Percentiles rank a stretch among this genome's conserved stretches.
phyloP scores from a whole-genome alignment of 805 yeast species.

The Saccharomycopsis fodiens region DNA sequence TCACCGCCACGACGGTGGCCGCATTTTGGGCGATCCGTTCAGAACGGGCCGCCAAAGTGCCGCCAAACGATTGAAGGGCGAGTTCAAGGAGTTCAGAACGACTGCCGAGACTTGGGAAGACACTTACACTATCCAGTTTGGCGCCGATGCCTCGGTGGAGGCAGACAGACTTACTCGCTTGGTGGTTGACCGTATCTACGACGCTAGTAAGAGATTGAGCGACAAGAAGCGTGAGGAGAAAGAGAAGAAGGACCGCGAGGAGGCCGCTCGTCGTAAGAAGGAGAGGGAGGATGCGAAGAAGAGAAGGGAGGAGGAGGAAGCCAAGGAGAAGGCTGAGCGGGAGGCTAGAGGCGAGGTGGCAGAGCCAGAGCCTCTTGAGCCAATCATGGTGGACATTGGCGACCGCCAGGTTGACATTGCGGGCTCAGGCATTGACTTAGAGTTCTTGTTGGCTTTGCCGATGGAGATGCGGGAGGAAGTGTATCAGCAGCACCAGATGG shows the following conservation, averaged over 20 bases:
- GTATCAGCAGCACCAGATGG: slow-evolving; percentile 73
- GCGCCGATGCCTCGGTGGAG: not conserved
- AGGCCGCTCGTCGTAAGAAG: slow-evolving; percentile 24
- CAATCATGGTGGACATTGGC: slow-evolving; percentile 65
- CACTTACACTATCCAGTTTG: not conserved
- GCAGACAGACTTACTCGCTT: slow-evolving; percentile 30
- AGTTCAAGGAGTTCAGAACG: slow-evolving; percentile 3
- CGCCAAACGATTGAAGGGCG: not conserved
- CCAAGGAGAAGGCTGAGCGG: slow-evolving; percentile 23
- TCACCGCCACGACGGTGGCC: not conserved
- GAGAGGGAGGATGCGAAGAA: slow-evolving; percentile 26
- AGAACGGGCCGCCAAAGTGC: not conserved
- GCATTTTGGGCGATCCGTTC: not conserved
- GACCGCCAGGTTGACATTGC: slow-evolving; percentile 77
- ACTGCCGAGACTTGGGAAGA: slow-evolving; percentile 9
- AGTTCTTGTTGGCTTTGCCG: slow-evolving; percentile 81
- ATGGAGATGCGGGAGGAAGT: slow-evolving; percentile 93
- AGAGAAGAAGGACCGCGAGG: slow-evolving; percentile 25
- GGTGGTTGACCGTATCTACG: slow-evolving; percentile 41
- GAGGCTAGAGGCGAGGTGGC: slow-evolving; percentile 10
- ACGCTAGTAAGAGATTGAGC: slow-evolving; percentile 37
- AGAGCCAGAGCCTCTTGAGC: slow-evolving; percentile 29
- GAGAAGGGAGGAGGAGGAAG: slow-evolving; percentile 26
- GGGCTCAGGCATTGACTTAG: slow-evolving; percentile 89
- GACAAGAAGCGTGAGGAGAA: slow-evolving; percentile 24